Evolutionary conservation across 768 basidiomycete genomes (phyloP), one percentile per base, ranked within the genome.

Genomic region (Exidia glandulosa): DNA sequence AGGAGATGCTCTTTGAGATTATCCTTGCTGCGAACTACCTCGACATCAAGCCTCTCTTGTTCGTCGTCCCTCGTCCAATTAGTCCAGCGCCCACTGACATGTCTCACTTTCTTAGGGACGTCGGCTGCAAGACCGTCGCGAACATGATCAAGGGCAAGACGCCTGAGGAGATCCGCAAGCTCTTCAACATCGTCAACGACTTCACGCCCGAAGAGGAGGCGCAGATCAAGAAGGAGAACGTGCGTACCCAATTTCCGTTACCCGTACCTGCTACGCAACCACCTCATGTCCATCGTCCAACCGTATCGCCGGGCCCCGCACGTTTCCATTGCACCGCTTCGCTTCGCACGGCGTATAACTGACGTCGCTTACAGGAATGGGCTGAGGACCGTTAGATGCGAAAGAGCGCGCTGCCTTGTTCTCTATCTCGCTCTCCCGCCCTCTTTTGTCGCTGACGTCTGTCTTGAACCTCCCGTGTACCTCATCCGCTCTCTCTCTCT

Each of bases 101-200:
- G n/a, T n/a, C n/a, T 23, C 29, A 32, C 19, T n/a, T n/a, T n/a
- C n/a, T n/a, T 52, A 95, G 93, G 65, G 94, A 96, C 69, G 92
- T 96, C 61, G 94, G 94, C 1, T 96, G 94, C 83, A 95, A 96
- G 80, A 96, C 93, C 3, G 94, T 96, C 3, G 96, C 96, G 14
- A 98, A 98, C 81, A 99, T 98, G 96, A 98, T 99, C 82, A 98
- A 99, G 79, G 96, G 96, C 33, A 99, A 99, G 83, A 95, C 94
- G 3, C 96, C 96, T 27, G 96, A 98, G 73, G 96, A 98, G 76
- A 98, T 99, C 66, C 87, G 95, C 61, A 97, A 97, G 70, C 83
- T 98, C 58, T 97, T 94, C 79, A 95, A 96, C 81, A 94, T 94
- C 64, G 89, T 91, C 32, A 94, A 94, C 71, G 96, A 97, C 75